Evolutionary conservation across 192 early-diverging fungal species (phyloP).

Genomic region (Gaertneriomyces semiglobifer): DNA sequence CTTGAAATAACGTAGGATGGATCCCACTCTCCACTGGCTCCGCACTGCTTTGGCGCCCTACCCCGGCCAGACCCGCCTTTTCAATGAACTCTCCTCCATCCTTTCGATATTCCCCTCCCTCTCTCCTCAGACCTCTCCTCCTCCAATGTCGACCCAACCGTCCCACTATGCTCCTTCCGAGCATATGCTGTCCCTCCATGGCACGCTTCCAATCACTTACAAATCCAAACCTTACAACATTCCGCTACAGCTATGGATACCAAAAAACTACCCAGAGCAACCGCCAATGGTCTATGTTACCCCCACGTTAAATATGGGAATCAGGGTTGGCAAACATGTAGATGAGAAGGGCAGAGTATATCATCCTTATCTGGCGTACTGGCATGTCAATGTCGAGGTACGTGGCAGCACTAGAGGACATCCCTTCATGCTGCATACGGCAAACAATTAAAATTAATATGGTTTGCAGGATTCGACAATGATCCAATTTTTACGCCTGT

Average conservation of each 20-base stretch:
- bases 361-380: conserved; percentile 78
- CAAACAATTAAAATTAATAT: neutral
- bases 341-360: conserved; percentile 76
- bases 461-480: conserved; percentile 36
- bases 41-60: too few species aligned
- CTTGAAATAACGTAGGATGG: too few species aligned
- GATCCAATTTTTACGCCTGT: conserved; percentile 54
- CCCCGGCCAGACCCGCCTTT: too few species aligned
- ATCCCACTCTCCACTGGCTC: too few species aligned
- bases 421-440: too few species aligned
- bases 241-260: conserved; percentile 85
- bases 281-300: conserved; percentile 82
- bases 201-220: conserved; percentile 84
- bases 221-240: conserved; percentile 82
- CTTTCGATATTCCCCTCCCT: too few species aligned
- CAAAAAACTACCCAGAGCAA: conserved; percentile 71
- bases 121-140: too few species aligned
- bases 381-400: conserved; percentile 58
- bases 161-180: too few species aligned
- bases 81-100: too few species aligned
- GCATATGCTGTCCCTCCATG: conserved; percentile 71
- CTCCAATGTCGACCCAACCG: too few species aligned
- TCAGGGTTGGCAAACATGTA: conserved; percentile 78
- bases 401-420: neutral
- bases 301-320: conserved; percentile 84